Evolutionary conservation across 106 monocot genomes (phyloP).

Genomic region (Cymbidium sinense): DNA sequence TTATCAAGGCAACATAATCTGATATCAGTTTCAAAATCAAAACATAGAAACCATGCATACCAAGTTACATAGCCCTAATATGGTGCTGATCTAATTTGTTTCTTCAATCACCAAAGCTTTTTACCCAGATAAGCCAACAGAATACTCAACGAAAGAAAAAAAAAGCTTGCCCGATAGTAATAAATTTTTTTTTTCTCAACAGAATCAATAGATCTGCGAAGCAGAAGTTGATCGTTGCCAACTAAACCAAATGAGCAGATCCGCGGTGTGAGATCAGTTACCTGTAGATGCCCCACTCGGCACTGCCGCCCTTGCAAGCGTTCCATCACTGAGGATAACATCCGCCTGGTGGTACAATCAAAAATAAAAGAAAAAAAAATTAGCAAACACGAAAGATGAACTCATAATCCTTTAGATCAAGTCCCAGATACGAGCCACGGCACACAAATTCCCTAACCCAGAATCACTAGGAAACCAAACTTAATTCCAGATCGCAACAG

Average conservation of each 20-base stretch:
- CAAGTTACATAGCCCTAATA: background rate
- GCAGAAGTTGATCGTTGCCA: background rate
- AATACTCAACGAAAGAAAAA: background rate
- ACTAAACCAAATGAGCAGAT: background rate
- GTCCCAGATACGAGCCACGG: background rate
- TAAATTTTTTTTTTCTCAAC: background rate
- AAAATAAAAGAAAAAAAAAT: constrained; percentile 4
- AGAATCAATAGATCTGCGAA: background rate
- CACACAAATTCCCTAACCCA: background rate
- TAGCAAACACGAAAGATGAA: background rate
- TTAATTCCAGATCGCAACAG: background rate
- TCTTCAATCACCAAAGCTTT: background rate
- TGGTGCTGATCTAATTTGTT: background rate
- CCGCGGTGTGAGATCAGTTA: constrained; percentile 3
- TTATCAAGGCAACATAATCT: background rate
- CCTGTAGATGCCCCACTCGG: constrained; percentile 98
- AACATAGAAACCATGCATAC: background rate
- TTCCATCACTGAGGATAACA: constrained; percentile 43
- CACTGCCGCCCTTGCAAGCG: constrained; percentile 61
- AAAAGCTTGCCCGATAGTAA: background rate
- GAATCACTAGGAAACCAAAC: background rate
- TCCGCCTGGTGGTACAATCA: constrained; percentile 41
- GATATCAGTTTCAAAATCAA: background rate
- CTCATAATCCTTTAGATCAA: background rate
- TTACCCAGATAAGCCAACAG: background rate